Conservation (phyloP, 768 basidiomycete species). For the Astraeus odoratus region DNA sequence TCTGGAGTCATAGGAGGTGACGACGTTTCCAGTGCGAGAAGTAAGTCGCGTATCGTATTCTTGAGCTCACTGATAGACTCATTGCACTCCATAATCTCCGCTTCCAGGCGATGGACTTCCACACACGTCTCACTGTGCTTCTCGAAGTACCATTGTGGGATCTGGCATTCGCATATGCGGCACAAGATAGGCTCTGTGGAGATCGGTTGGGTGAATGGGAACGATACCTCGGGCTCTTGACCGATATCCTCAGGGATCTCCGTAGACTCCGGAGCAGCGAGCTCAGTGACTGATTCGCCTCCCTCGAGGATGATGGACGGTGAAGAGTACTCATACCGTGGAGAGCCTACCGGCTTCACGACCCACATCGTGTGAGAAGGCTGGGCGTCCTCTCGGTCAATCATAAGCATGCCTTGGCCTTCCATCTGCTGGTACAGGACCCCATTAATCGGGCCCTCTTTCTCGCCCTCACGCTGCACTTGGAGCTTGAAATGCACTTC, state of each 20-base stretch:
- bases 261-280: constrained; percentile 31
- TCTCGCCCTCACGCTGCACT: constrained; percentile 53
- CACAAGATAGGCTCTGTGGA: constrained; percentile 82
- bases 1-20: constrained; percentile 64
- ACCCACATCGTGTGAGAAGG: constrained; percentile 99
- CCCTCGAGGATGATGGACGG: constrained; percentile 52
- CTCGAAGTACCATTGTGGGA: constrained; percentile 99
- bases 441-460: constrained; percentile 44
- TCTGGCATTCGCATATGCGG: constrained; percentile 94
- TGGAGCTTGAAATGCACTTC: constrained; percentile 87
- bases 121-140: constrained; percentile 99
- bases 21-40: constrained; percentile 63
- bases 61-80: constrained; percentile 85
- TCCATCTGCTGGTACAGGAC: constrained; percentile 82
- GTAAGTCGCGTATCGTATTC: constrained; percentile 78
- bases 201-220: constrained; percentile 74
- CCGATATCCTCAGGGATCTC: constrained; percentile 31
- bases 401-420: constrained; percentile 98
- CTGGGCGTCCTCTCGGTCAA: constrained; percentile 80
- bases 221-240: constrained; percentile 53
- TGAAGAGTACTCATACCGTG: constrained; percentile 63
- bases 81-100: constrained; percentile 90
- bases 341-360: constrained; percentile 70
- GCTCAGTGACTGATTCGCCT: constrained; percentile 34
- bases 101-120: constrained; percentile 92